Evolutionary conservation across 140 eudicot species (phyloP).

Genomic region (Oenanthe javanica): DNA sequence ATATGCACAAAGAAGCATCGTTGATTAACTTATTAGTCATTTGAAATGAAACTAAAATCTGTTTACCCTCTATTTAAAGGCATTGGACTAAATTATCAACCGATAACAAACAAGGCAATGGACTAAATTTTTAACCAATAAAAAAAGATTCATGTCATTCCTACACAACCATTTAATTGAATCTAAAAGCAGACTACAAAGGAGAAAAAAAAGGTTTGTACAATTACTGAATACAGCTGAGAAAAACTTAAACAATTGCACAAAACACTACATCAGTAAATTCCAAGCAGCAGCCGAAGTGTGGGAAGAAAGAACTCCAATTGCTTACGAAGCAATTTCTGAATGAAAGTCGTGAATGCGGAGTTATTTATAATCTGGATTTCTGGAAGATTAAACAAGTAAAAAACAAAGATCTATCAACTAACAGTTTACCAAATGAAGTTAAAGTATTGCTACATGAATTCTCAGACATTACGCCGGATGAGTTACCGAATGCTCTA

Average conservation of each 20-base stretch:
- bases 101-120: background rate
- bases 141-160: background rate
- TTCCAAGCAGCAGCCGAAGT: background rate
- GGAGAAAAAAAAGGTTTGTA: background rate
- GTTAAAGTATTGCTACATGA: background rate
- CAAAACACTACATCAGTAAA: background rate
- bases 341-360: background rate
- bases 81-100: background rate
- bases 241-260: too few relatives aligned
- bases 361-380: too few relatives aligned
- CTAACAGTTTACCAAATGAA: too few relatives aligned
- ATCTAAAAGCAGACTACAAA: background rate
- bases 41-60: background rate
- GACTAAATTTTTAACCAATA: background rate
- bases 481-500: background rate
- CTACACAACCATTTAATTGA: background rate
- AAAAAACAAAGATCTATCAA: too few relatives aligned
- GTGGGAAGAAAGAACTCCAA: background rate
- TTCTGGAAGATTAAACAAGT: too few relatives aligned
- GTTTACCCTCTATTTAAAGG: background rate
- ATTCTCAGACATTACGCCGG: background rate
- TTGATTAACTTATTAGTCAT: background rate
- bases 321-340: background rate
- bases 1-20: background rate
- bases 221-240: background rate